phyloP scores from a whole-genome alignment of 257 asterid genomes.

The Ligustrum vulgare region DNA sequence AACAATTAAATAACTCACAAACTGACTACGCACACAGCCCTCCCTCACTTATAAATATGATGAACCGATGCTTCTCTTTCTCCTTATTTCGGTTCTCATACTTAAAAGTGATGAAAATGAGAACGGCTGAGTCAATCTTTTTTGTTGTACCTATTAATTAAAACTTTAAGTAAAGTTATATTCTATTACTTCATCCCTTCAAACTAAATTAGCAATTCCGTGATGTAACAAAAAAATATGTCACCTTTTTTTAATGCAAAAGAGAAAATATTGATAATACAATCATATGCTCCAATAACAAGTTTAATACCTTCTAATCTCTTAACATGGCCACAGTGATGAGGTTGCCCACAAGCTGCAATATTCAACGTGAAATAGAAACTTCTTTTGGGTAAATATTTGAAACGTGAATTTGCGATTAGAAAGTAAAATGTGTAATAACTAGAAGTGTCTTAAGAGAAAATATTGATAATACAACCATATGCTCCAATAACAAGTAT shows the following conservation, averaged over 20 bases:
- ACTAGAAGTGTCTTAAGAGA: slow-evolving; percentile 8
- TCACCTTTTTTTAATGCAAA: slow-evolving; percentile 1
- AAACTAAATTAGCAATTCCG: background rate
- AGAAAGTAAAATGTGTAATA: slow-evolving; percentile 7
- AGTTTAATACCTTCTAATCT: slow-evolving; percentile 59
- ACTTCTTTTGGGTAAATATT: background rate
- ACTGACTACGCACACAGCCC: background rate
- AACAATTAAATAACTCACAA: background rate
- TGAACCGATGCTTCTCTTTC: background rate
- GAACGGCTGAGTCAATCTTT: background rate
- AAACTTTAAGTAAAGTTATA: background rate
- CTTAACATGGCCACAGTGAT: slow-evolving; percentile 68
- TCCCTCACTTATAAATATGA: background rate
- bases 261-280: background rate
- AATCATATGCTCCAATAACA: background rate
- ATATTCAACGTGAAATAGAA: slow-evolving; percentile 17
- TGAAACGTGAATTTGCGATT: background rate
- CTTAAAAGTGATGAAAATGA: background rate
- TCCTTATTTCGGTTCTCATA: background rate
- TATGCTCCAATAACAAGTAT: slow-evolving; percentile 10
- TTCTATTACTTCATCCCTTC: slow-evolving; percentile 5
- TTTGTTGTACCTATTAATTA: background rate
- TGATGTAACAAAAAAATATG: background rate
- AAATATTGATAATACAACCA: slow-evolving; percentile 40
- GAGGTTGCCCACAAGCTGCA: slow-evolving; percentile 94